Evolutionary conservation across 2,329 filamentous ascomycete genomes (phyloP), one percentile per base, ranked within the genome.

Genomic region (Leptographium procerum): DNA sequence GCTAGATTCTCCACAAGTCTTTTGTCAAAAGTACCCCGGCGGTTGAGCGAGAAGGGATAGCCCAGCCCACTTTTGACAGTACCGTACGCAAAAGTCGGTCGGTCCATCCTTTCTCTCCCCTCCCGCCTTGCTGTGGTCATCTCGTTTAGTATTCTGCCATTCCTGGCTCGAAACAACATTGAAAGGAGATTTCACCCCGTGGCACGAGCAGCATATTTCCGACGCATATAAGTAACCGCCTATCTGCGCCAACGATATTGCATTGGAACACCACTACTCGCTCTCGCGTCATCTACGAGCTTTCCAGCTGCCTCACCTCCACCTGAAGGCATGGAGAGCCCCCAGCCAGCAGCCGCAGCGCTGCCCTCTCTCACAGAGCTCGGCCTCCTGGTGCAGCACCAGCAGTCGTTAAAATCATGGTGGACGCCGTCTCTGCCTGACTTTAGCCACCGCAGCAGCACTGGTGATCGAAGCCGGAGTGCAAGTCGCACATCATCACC

Each of bases 311-410:
- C n/a, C n/a, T n/a, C n/a, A n/a, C n/a, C n/a, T n/a, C n/a, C n/a
- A n/a, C n/a, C n/a, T n/a, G n/a, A n/a, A 26, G 14, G 16, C 13
- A 29, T 22, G 7, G 24, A 24, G 22, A 31, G 13, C 36, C 11
- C 29, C 22, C 13, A 14, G 10, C 0, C 52, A 4, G 10, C 54
- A 7, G 29, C 43, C 10, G 34, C 48, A 6, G 29, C 47, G 9
- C 47, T 62, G 28, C 61, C 61, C 26, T 62, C 61, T 8, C 50
- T 62, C 16, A 55, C 57, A 0, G 61, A 62, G 24, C 61, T 62
- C 16, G 61, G 61, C n/a, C 57, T 62, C 2, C 52, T 62, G 4
- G 24, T 43, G 28, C 61, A 57, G 34, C 40, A 50, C 22, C 53
- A 43, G 14, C 56, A 34, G 40, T 43, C 52, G 11, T 53, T 52